These are phyloP conservation scores for Solanum verrucosum DNA, from an alignment of 257 asterid genomes.

Conservation along the genomic window DNA sequence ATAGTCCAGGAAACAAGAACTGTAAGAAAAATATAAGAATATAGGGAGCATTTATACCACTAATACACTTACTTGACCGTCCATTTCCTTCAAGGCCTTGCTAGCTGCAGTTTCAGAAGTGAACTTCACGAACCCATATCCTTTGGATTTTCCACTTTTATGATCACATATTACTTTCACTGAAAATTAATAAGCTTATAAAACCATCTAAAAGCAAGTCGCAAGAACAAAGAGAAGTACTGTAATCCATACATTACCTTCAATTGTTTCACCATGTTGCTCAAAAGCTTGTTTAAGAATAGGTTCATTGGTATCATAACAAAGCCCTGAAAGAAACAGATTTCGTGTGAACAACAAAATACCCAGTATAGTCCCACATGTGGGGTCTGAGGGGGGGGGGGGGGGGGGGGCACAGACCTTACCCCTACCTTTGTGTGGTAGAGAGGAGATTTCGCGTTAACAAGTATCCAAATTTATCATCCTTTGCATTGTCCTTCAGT, in stretches of 20 bases:
- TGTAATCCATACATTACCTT: constrained; percentile 25
- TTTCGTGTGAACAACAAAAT: not conserved
- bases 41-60: not conserved
- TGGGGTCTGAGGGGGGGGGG: not conserved
- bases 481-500: not conserved
- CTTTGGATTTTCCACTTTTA: constrained; percentile 62
- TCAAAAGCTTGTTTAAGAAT: constrained; percentile 53
- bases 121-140: constrained; percentile 67
- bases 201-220: not conserved
- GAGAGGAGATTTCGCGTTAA: not conserved
- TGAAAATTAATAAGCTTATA: constrained; percentile 12
- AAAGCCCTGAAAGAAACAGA: constrained; percentile 46
- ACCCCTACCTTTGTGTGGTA: not conserved
- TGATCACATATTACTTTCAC: constrained; percentile 75
- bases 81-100: constrained; percentile 65
- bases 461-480: not conserved
- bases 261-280: constrained; percentile 49
- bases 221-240: not conserved
- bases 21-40: not conserved
- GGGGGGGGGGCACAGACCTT: not conserved
- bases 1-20: not conserved
- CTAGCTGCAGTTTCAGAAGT: constrained; percentile 36
- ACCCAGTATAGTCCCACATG: not conserved
- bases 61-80: constrained; percentile 43
- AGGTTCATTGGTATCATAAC: constrained; percentile 68